A percentile compares a stretch with the other conserved stretches of the same genome.
Conservation (phyloP, 192 early-diverging fungal species). For the Backusella westeae region DNA sequence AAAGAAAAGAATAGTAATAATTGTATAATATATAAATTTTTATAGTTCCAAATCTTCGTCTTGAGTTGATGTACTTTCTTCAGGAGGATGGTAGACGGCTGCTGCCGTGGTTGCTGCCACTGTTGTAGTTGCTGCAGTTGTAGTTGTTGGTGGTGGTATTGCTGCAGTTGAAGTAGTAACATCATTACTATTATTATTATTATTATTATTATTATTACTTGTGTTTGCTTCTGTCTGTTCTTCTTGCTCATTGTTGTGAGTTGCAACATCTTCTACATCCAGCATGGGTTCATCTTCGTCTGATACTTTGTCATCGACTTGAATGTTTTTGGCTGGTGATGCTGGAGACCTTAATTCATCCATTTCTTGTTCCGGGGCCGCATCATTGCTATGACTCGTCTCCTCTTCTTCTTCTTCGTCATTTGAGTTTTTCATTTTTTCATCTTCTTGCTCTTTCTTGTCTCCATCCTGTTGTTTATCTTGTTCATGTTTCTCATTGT, state of each 20-base stretch:
- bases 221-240: neutral
- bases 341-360: neutral
- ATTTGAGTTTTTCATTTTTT: neutral
- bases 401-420: neutral
- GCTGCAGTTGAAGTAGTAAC: neutral
- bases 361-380: neutral
- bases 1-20: neutral
- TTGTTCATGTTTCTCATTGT: neutral
- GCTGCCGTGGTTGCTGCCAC: neutral
- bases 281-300: conserved; percentile 11
- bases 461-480: neutral
- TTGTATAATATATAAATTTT: neutral
- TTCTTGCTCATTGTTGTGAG: neutral
- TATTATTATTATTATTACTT: neutral
- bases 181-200: neutral
- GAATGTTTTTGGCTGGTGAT: neutral
- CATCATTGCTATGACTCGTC: neutral
- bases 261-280: neutral
- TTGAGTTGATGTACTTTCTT: neutral
- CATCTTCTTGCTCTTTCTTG: neutral
- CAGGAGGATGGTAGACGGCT: neutral
- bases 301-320: neutral
- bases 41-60: conserved; percentile 5
- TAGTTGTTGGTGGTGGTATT: neutral
- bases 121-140: neutral